phyloP scores from a whole-genome alignment of 495 filamentous ascomycete genomes.

The Penicillium turbatum region DNA sequence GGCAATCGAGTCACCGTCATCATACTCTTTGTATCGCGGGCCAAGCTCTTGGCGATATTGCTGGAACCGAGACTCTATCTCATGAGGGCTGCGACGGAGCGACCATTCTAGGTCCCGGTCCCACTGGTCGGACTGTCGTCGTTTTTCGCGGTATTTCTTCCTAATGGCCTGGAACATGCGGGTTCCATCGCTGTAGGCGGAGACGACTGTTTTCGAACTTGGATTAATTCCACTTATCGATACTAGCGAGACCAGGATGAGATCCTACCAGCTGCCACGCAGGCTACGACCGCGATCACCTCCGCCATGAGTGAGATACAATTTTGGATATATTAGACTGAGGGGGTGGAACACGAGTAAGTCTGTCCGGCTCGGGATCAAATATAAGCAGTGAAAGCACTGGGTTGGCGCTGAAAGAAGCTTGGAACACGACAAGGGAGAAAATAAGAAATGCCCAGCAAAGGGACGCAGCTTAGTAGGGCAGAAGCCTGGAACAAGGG shows the following conservation, averaged over 20 bases:
- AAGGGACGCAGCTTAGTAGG: background rate
- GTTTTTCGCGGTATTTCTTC: constrained; percentile 30
- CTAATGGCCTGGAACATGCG: constrained; percentile 35
- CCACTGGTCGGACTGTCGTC: constrained; percentile 5
- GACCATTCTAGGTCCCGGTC: constrained; percentile 33
- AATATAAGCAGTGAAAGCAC: background rate
- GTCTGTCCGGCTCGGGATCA: background rate
- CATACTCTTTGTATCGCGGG: constrained; percentile 28
- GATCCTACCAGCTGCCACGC: constrained; percentile 32
- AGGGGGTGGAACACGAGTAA: background rate
- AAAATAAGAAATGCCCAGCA: background rate
- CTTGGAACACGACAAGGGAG: background rate
- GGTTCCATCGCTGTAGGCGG: constrained; percentile 41
- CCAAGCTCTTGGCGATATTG: constrained; percentile 27
- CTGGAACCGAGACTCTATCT: constrained; percentile 31
- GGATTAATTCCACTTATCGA: background rate
- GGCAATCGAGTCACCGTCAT: constrained; percentile 37
- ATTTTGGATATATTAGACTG: background rate
- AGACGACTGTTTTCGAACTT: constrained; percentile 24
- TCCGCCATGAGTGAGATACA: constrained; percentile 9
- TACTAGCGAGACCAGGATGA: background rate
- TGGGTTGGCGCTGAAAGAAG: background rate
- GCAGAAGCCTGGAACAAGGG: background rate
- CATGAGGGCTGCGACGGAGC: constrained; percentile 24
- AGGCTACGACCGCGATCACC: constrained; percentile 33